Conservation (phyloP, 2,329 filamentous ascomycete species). For the Albophoma yamanashiensis region DNA sequence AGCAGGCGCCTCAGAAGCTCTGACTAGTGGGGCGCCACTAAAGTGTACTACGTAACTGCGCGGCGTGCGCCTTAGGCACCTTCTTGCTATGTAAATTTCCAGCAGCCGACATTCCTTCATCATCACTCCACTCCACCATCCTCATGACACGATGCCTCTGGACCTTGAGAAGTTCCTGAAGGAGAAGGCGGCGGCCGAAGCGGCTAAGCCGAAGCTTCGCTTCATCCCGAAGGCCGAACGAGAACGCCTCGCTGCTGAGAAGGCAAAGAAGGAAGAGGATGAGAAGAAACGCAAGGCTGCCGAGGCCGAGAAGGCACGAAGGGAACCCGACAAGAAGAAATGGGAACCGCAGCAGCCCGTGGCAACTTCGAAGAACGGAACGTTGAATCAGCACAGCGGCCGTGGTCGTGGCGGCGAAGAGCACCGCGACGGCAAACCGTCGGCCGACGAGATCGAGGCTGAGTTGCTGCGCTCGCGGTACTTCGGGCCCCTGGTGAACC, state of each 20-base stretch:
- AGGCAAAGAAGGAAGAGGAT: conserved; percentile 59
- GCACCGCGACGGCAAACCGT: conserved; percentile 24
- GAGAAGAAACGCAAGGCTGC: conserved; percentile 38
- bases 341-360: conserved; percentile 18
- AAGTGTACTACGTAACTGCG: no score
- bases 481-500: conserved; percentile 81
- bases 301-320: conserved; percentile 53
- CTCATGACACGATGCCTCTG: conserved; percentile 30
- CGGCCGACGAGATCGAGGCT: conserved; percentile 57
- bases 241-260: conserved; percentile 69
- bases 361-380: conserved; percentile 22
- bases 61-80: no score
- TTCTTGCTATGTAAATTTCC: no score
- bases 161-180: conserved; percentile 79
- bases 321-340: conserved; percentile 38
- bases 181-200: conserved; percentile 79
- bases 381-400: conserved; percentile 42
- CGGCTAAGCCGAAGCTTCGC: conserved; percentile 76
- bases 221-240: conserved; percentile 78
- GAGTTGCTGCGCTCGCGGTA: conserved; percentile 71
- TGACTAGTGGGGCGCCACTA: no score
- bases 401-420: conserved; percentile 23
- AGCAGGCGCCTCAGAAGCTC: no score
- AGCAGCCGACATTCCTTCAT: no score
- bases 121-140: no score